phyloP scores from a whole-genome alignment of 78 protist genomes.

The Speleostelium caveatum region DNA sequence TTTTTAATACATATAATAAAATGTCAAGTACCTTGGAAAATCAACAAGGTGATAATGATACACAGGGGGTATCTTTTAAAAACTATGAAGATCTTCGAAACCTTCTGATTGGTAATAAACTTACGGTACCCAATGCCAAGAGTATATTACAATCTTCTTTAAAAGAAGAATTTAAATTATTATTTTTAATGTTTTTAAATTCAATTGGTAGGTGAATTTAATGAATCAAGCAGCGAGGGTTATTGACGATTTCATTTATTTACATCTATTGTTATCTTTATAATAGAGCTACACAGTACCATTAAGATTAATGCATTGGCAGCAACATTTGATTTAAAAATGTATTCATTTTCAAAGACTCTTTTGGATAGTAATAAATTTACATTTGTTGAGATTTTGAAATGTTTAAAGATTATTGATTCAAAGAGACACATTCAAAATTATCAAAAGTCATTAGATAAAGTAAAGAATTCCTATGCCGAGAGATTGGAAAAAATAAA shows the following conservation, averaged over 20 bases:
- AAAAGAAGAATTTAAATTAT: constrained; percentile 45
- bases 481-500: constrained; percentile 11
- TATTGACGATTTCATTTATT: not conserved
- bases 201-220: constrained; percentile 21
- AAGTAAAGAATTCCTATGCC: not conserved
- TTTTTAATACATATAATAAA: too few species aligned
- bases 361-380: constrained; percentile 34
- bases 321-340: constrained; percentile 23
- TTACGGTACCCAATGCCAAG: not conserved
- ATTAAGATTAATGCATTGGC: constrained; percentile 17
- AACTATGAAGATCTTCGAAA: not conserved
- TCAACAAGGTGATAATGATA: too few species aligned
- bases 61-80: not conserved
- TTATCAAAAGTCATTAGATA: not conserved
- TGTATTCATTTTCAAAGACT: constrained; percentile 5
- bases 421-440: constrained; percentile 48
- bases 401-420: constrained; percentile 71
- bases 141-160: constrained; percentile 26
- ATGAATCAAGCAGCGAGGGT: not conserved
- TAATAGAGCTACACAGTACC: constrained; percentile 50
- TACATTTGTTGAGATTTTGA: constrained; percentile 72
- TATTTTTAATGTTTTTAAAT: constrained; percentile 36
- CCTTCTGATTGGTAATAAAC: not conserved
- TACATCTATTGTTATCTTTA: not conserved
- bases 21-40: too few species aligned